Percentiles rank a stretch among this genome's conserved stretches.
Conservation (phyloP, 2,329 filamentous ascomycete species). For the Triangularia setosa region DNA sequence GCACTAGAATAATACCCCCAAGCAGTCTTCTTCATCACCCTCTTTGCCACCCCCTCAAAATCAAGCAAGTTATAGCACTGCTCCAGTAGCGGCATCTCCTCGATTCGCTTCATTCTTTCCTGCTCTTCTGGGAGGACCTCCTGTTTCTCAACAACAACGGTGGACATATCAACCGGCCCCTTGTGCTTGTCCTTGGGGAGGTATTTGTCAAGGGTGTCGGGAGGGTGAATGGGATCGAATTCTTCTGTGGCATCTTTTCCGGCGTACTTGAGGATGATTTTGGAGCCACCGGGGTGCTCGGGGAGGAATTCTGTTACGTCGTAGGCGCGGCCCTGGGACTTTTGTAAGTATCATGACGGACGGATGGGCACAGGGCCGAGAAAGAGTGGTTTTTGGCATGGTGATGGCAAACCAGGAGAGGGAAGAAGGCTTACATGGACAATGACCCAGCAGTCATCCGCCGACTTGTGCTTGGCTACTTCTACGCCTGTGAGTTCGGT, state of each 20-base stretch:
- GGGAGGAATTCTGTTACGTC: conserved; percentile 89
- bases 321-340: conserved; percentile 67
- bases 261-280: conserved; percentile 95
- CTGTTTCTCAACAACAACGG: conserved; percentile 64
- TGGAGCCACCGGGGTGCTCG: conserved; percentile 85
- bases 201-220: conserved; percentile 82
- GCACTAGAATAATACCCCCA: conserved; percentile 98
- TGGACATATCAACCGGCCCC: conserved; percentile 83
- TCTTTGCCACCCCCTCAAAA: conserved; percentile 87
- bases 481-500: conserved; percentile 48
- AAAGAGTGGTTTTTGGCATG: too few species aligned
- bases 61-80: conserved; percentile 94
- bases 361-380: too few species aligned
- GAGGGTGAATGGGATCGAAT: conserved; percentile 84
- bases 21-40: conserved; percentile 90
- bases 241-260: conserved; percentile 92
- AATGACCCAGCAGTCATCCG: conserved; percentile 88
- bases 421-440: conserved; percentile 63
- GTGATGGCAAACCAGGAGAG: neutral
- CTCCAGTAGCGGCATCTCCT: conserved; percentile 71
- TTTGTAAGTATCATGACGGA: neutral
- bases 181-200: conserved; percentile 82
- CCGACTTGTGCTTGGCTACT: conserved; percentile 68
- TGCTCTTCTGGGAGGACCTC: conserved; percentile 57
- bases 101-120: conserved; percentile 69